Evolutionary conservation across 345 rosid species (phyloP).

Genomic region (Euphorbia tirucalli): DNA sequence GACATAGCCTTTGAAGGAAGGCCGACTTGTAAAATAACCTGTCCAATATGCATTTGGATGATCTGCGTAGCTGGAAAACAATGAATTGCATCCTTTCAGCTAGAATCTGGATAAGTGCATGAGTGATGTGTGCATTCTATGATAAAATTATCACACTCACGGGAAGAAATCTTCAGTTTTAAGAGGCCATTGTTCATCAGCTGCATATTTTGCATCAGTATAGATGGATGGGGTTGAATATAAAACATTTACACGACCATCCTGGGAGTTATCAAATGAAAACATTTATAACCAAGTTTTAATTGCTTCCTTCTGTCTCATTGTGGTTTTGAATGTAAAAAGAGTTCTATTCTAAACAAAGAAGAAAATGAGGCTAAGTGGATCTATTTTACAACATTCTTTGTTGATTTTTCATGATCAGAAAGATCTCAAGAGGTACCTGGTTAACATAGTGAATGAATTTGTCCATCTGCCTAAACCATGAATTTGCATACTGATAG

Average conservation of each 20-base stretch:
- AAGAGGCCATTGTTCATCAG: constrained; percentile 80
- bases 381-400: not conserved
- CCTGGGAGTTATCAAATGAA: constrained; percentile 45
- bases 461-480: constrained; percentile 98
- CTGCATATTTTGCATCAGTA: constrained; percentile 79
- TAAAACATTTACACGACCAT: constrained; percentile 89
- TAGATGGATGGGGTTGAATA: constrained; percentile 90
- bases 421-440: constrained; percentile 39
- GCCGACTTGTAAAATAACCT: constrained; percentile 92
- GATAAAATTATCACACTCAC: constrained; percentile 46
- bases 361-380: constrained; percentile 2
- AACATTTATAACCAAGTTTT: not conserved
- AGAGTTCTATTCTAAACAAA: constrained; percentile 5
- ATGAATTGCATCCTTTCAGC: constrained; percentile 10
- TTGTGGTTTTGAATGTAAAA: constrained; percentile 13
- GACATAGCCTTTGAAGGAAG: constrained; percentile 80
- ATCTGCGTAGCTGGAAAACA: constrained; percentile 73
- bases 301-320: not conserved
- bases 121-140: constrained; percentile 1
- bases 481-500: constrained; percentile 88
- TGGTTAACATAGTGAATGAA: constrained; percentile 88
- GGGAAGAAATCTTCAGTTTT: constrained; percentile 92
- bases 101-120: not conserved
- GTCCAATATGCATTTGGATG: constrained; percentile 93
- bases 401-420: not conserved